Base-by-base conservation (phyloP, 2,329 filamentous ascomycete genomes). In the Aureobasidium sp. region DNA sequence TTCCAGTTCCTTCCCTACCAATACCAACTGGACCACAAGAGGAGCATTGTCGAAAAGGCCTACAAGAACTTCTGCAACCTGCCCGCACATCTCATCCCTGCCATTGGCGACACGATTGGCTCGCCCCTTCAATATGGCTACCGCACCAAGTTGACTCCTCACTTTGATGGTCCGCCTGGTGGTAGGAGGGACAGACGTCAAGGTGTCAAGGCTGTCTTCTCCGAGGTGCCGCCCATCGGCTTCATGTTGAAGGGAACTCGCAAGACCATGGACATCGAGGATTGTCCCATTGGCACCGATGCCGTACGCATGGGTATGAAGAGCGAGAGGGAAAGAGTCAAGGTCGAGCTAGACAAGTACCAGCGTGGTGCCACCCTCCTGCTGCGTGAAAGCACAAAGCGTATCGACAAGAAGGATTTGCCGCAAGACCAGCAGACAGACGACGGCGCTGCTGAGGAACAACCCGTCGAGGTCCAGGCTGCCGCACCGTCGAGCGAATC, bases 1-100 rank as follows among this genome's bases (percentile, higher is more conserved):
- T 92, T 97, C 73, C 94, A 99, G 77, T 96, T 97, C 90, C 83
- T 99, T 64, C 84, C 90, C 59, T 97, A 97, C 73, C 75, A 81
- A 31, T 88, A 91, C 67, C 94, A 99, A 73, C 83, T 99, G 29
- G 79, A 79, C 46, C 87, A 93, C 74, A 99, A 99, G 78, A 85
- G 83, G 70, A 81, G 82, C 62, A 88, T 97, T 63, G 86, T 99
- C 47, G 89, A 95, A 69, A 95, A 94, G 70, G 94, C 94, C 8
- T 99, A 89, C 77, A 81, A 79, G 63, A 93, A 96, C 77, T 99
- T 97, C 75, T 95, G 92, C 15, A 84, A 90, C 63, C 79, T 99
- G 7, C 80, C 88, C 0, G 83, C 88, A 0, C 85, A 88, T 62
- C 78, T 88, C 21, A 79, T 97, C 1, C 94, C 94, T 1, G 70